Evolutionary conservation across 2,329 filamentous ascomycete species (phyloP).

Genomic region (Colletotrichum coccodes): DNA sequence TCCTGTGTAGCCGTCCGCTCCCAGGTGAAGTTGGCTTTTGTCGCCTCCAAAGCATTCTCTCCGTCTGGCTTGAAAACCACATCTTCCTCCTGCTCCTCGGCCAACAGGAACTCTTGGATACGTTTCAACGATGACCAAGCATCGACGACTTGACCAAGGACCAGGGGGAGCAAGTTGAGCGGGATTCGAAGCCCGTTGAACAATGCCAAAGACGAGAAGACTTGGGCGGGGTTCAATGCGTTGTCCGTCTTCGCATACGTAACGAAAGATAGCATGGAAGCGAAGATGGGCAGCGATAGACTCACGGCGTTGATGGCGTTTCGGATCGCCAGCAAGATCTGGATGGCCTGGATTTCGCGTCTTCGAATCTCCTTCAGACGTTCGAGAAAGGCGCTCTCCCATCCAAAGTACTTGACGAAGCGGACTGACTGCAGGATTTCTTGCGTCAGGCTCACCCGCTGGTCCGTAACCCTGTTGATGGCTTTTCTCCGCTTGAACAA

Average conservation of each 20-base stretch:
- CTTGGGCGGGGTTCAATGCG: constrained; percentile 75
- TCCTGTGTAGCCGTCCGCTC: constrained; percentile 73
- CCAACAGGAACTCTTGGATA: constrained; percentile 87
- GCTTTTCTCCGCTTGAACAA: constrained; percentile 78
- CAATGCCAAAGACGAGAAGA: constrained; percentile 93
- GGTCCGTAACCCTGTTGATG: constrained; percentile 95
- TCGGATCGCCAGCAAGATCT: constrained; percentile 82
- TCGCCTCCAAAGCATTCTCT: constrained; percentile 77
- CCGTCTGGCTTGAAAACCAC: constrained; percentile 65
- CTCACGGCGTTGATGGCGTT: constrained; percentile 87
- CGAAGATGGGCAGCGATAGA: constrained; percentile 90
- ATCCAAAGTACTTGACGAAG: constrained; percentile 97
- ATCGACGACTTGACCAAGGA: constrained; percentile 90
- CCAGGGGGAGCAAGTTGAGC: constrained; percentile 86
- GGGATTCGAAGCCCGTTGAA: constrained; percentile 94
- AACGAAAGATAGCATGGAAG: constrained; percentile 95
- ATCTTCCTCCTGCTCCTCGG: constrained; percentile 85
- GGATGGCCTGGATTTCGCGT: constrained; percentile 85
- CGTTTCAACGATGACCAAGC: constrained; percentile 86
- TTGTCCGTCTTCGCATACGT: constrained; percentile 77
- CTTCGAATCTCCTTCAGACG: constrained; percentile 79
- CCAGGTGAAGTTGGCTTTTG: constrained; percentile 86
- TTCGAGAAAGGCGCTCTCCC: constrained; percentile 88
- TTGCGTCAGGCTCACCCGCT: constrained; percentile 89
- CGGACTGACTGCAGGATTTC: constrained; percentile 91